Evolutionary conservation across 2,329 filamentous ascomycete species (phyloP).

Genomic region (Claviceps monticola): DNA sequence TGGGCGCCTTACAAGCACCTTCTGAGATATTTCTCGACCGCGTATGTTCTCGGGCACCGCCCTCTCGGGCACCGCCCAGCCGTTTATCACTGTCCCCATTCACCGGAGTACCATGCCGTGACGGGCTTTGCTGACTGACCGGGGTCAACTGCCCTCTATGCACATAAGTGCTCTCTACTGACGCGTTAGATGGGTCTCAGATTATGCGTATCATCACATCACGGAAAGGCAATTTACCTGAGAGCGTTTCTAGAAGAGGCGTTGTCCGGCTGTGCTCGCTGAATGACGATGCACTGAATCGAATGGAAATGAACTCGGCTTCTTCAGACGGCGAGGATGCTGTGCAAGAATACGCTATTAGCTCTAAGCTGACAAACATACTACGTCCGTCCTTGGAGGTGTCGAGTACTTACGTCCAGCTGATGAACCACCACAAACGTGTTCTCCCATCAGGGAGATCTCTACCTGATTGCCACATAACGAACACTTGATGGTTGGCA

Average conservation of each 20-base stretch:
- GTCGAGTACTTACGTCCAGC: conserved; percentile 28
- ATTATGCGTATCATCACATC: not conserved
- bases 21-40: conserved; percentile 14
- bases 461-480: conserved; percentile 65
- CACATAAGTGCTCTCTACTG: conserved; percentile 21
- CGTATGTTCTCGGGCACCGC: conserved; percentile 30
- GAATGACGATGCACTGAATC: conserved; percentile 13
- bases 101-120: conserved; percentile 48
- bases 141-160: conserved; percentile 48
- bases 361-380: not conserved
- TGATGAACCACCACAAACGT: conserved; percentile 48
- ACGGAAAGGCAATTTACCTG: conserved; percentile 28
- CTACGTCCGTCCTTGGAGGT: too few relatives aligned
- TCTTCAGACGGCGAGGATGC: conserved; percentile 25
- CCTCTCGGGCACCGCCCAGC: too few relatives aligned
- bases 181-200: not conserved
- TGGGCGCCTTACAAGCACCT: not conserved
- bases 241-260: conserved; percentile 36
- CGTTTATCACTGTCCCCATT: conserved; percentile 34
- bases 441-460: conserved; percentile 76
- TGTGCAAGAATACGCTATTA: conserved; percentile 7
- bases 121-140: conserved; percentile 44
- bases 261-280: conserved; percentile 28
- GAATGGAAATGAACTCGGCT: conserved; percentile 14
- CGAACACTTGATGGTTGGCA: conserved; percentile 82